A percentile compares a stretch with the other conserved stretches of the same genome.
Evolutionary conservation across 305 asterid genomes (phyloP).

Genomic region (Fraxinus paxiana): DNA sequence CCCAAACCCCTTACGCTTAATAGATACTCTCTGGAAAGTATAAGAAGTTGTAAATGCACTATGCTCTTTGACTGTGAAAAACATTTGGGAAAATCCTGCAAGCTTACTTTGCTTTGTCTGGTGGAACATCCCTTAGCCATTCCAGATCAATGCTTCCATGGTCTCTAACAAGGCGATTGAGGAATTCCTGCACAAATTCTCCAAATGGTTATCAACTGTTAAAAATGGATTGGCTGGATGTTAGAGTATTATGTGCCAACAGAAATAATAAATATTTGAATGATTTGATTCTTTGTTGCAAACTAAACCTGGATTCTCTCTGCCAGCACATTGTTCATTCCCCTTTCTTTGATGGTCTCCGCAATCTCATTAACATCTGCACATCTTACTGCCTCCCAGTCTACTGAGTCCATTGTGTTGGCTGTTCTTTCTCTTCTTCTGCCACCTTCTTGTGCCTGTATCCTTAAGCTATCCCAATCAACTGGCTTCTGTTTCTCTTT

Average conservation of each 20-base stretch:
- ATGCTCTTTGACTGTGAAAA: background rate
- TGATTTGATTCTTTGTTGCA: slow-evolving; percentile 16
- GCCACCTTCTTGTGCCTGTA: slow-evolving; percentile 43
- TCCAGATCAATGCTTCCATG: slow-evolving; percentile 91
- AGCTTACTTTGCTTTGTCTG: slow-evolving; percentile 93
- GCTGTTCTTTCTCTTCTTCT: slow-evolving; percentile 51
- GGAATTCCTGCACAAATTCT: slow-evolving; percentile 63
- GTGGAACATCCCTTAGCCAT: slow-evolving; percentile 95
- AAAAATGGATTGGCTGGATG: slow-evolving; percentile 13
- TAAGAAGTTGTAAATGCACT: slow-evolving; percentile 23
- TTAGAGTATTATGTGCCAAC: background rate
- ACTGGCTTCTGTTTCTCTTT: slow-evolving; percentile 55
- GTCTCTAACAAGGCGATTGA: slow-evolving; percentile 74
- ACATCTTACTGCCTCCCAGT: slow-evolving; percentile 90
- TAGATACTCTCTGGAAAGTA: slow-evolving; percentile 69
- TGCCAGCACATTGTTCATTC: slow-evolving; percentile 94
- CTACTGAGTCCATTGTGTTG: slow-evolving; percentile 75
- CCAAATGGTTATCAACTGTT: slow-evolving; percentile 27
- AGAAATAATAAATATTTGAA: slow-evolving; percentile 3
- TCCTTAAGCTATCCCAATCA: slow-evolving; percentile 81
- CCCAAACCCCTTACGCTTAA: slow-evolving; percentile 16
- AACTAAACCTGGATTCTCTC: slow-evolving; percentile 77
- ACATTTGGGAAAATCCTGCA: slow-evolving; percentile 16
- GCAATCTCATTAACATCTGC: slow-evolving; percentile 88
- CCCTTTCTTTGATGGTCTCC: slow-evolving; percentile 78